phyloP scores from a whole-genome alignment of 345 rosid genomes.

The Stellera chamaejasme region DNA sequence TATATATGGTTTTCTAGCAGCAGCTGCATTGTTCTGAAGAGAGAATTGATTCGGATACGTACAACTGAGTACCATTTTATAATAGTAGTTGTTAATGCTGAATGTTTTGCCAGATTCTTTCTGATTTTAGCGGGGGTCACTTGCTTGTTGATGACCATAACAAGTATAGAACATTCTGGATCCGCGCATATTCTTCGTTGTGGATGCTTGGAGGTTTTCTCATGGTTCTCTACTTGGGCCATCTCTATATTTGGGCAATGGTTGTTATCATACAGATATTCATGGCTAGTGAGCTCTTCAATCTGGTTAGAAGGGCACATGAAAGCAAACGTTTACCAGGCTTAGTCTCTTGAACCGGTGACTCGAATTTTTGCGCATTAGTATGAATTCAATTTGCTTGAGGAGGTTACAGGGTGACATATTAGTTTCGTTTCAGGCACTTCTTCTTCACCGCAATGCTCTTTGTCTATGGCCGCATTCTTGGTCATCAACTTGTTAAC shows the following conservation, averaged over 20 bases:
- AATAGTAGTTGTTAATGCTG: neutral
- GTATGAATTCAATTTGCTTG: neutral
- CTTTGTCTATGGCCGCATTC: constrained; percentile 64
- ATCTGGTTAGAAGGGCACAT: constrained; percentile 63
- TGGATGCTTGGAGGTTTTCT: constrained; percentile 85
- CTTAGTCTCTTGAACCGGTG: constrained; percentile 79
- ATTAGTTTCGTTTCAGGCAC: constrained; percentile 31
- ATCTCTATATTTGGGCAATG: constrained; percentile 86
- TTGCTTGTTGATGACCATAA: constrained; percentile 55
- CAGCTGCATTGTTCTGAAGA: neutral
- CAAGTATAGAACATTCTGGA: constrained; percentile 72
- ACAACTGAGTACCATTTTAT: neutral
- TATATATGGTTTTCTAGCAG: neutral
- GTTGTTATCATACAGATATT: constrained; percentile 78
- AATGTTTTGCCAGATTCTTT: constrained; percentile 16
- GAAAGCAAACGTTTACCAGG: constrained; percentile 83
- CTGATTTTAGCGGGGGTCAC: constrained; percentile 40
- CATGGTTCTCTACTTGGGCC: constrained; percentile 78
- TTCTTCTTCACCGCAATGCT: constrained; percentile 73
- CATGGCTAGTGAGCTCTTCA: constrained; percentile 90
- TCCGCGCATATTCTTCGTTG: constrained; percentile 64
- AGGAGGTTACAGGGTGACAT: too few species aligned
- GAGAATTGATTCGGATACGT: neutral
- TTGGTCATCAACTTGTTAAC: constrained; percentile 56
- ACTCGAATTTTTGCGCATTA: neutral